A percentile compares a stretch with the other conserved stretches of the same genome.
Evolutionary conservation across 2,329 filamentous ascomycete genomes (phyloP).

Genomic region (Trichoderma hamatum): DNA sequence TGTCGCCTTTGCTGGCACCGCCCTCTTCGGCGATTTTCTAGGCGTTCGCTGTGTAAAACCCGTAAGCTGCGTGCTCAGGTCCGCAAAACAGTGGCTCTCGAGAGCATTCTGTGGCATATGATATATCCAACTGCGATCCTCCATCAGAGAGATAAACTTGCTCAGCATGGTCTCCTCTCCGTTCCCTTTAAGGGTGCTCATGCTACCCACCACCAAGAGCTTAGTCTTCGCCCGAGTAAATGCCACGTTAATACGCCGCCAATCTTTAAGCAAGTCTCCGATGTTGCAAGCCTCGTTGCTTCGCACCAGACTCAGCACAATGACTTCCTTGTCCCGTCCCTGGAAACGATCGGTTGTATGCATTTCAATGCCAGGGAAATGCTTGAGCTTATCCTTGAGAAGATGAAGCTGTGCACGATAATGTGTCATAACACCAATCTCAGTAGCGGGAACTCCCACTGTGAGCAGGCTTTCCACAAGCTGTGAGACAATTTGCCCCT

Average conservation of each 20-base stretch:
- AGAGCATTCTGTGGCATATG: constrained; percentile 68
- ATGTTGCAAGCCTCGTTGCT: constrained; percentile 81
- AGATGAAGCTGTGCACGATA: constrained; percentile 91
- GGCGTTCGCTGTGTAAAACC: constrained; percentile 36
- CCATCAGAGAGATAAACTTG: constrained; percentile 76
- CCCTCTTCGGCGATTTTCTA: constrained; percentile 36
- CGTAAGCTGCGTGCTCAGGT: constrained; percentile 53
- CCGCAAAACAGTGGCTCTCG: constrained; percentile 69
- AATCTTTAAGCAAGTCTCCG: constrained; percentile 90
- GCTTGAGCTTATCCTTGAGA: constrained; percentile 71
- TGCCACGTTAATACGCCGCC: constrained; percentile 92
- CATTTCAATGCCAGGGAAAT: constrained; percentile 73
- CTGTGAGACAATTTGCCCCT: constrained; percentile 76
- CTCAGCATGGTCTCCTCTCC: constrained; percentile 75
- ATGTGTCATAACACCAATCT: constrained; percentile 95
- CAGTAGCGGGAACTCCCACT: constrained; percentile 70
- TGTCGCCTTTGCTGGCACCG: background rate
- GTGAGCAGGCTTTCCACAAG: constrained; percentile 78
- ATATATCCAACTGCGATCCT: constrained; percentile 76
- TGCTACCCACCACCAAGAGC: constrained; percentile 83
- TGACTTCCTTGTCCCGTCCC: constrained; percentile 90
- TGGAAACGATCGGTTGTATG: constrained; percentile 98
- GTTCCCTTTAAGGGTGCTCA: constrained; percentile 73
- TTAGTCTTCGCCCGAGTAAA: constrained; percentile 93
- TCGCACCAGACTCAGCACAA: constrained; percentile 84